These are phyloP conservation scores for Solanum chmielewskii DNA, from an alignment of 257 asterid genomes.

Conservation along the genomic window DNA sequence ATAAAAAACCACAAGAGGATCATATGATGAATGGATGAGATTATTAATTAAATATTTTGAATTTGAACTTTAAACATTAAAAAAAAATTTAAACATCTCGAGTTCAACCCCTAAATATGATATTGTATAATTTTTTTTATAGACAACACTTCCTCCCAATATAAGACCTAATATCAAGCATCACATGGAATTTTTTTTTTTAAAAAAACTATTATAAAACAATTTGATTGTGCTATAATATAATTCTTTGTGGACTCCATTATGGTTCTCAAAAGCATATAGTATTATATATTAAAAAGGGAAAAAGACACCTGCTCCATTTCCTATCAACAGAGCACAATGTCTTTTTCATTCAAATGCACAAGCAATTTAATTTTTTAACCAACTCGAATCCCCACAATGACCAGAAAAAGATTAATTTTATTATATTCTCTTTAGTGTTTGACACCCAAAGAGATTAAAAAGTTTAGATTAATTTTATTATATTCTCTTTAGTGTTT, in stretches of 20 bases:
- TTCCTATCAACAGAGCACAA: neutral
- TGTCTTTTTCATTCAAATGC: neutral
- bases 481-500: neutral
- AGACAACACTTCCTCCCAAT: too few relatives aligned
- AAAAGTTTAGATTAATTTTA: neutral
- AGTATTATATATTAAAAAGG: too few relatives aligned
- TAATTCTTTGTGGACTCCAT: neutral
- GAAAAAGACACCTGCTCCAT: neutral
- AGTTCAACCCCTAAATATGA: too few relatives aligned
- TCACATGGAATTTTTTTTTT: too few relatives aligned
- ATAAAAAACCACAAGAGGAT: too few relatives aligned
- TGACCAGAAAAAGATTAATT: neutral
- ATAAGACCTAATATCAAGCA: too few relatives aligned
- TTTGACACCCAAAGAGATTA: neutral
- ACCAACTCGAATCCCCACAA: neutral
- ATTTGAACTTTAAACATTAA: rapidly evolving
- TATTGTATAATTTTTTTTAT: too few relatives aligned
- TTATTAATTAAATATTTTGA: too few relatives aligned
- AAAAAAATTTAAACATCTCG: too few relatives aligned
- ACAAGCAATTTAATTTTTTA: neutral
- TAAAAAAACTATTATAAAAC: too few relatives aligned
- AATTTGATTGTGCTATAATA: too few relatives aligned
- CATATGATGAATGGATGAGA: too few relatives aligned
- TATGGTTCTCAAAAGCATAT: neutral
- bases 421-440: neutral